These are phyloP conservation scores for Monosiga brevicollis DNA, from an alignment of 78 protist species.

Conservation along the genomic window DNA sequence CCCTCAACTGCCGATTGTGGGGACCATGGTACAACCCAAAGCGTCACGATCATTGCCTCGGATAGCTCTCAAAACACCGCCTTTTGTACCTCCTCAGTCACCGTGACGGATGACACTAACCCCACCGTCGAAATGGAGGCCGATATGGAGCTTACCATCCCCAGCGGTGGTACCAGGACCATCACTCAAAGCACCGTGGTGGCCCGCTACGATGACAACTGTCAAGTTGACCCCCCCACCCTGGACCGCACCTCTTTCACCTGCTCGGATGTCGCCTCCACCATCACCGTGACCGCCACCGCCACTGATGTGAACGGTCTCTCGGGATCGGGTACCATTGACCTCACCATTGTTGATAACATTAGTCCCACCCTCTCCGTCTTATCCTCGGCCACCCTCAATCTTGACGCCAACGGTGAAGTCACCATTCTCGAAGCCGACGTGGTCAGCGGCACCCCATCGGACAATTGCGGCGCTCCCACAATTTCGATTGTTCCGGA, in stretches of 20 bases:
- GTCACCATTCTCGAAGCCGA: not conserved
- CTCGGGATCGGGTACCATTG: too few species aligned
- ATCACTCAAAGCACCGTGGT: not conserved
- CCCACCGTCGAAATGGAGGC: not conserved
- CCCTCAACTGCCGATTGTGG: not conserved
- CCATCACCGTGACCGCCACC: not conserved
- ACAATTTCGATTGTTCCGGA: too few species aligned
- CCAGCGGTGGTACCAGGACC: not conserved
- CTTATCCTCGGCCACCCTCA: not conserved
- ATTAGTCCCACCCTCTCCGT: not conserved
- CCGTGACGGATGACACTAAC: not conserved
- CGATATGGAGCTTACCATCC: not conserved
- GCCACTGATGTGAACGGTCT: not conserved
- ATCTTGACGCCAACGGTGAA: not conserved
- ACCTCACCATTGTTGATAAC: not conserved
- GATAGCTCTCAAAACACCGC: not conserved
- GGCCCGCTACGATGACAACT: not conserved
- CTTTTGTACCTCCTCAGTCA: not conserved
- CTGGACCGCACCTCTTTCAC: not conserved
- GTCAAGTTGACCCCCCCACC: not conserved
- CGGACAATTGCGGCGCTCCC: too few species aligned
- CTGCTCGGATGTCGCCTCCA: not conserved
- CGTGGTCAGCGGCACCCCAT: not conserved
- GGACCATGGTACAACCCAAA: not conserved
- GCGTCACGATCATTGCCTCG: not conserved